A percentile compares a stretch with the other conserved stretches of the same genome.
phyloP scores from a whole-genome alignment of 305 asterid species.

The Petunia hybrid region DNA sequence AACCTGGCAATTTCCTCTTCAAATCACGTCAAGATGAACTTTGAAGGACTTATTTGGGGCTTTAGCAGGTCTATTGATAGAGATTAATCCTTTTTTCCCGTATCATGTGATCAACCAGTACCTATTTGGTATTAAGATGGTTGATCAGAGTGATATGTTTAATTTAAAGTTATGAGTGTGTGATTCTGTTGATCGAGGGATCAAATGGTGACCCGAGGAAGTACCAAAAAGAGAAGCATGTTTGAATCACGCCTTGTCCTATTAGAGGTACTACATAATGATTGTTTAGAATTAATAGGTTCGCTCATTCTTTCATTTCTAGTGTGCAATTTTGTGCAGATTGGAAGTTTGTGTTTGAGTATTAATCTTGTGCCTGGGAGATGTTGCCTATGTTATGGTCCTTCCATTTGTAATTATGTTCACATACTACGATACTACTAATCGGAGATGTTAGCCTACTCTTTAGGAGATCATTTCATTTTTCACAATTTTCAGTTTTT shows the following conservation, averaged over 20 bases:
- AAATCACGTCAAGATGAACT: too few species aligned
- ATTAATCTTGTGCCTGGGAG: background rate
- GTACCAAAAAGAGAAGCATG: conserved; percentile 21
- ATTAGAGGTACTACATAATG: background rate
- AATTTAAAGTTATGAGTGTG: background rate
- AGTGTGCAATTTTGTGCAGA: background rate
- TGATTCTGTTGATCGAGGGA: background rate
- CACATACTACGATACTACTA: background rate
- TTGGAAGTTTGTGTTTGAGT: background rate
- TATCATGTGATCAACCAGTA: background rate
- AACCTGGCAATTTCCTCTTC: too few species aligned
- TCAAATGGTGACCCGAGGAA: background rate
- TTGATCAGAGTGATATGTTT: background rate
- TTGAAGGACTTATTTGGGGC: too few species aligned
- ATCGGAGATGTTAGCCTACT: background rate
- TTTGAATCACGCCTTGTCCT: background rate
- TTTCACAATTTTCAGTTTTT: background rate
- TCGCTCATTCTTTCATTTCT: background rate
- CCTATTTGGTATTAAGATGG: background rate
- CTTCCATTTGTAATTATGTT: background rate
- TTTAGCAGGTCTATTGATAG: too few species aligned
- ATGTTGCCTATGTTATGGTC: background rate
- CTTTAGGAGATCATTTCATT: background rate
- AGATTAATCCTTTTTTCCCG: background rate
- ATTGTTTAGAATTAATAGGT: background rate